Evolutionary conservation across 2,329 filamentous ascomycete species (phyloP).

Genomic region (Ophiocordyceps sinensis): DNA sequence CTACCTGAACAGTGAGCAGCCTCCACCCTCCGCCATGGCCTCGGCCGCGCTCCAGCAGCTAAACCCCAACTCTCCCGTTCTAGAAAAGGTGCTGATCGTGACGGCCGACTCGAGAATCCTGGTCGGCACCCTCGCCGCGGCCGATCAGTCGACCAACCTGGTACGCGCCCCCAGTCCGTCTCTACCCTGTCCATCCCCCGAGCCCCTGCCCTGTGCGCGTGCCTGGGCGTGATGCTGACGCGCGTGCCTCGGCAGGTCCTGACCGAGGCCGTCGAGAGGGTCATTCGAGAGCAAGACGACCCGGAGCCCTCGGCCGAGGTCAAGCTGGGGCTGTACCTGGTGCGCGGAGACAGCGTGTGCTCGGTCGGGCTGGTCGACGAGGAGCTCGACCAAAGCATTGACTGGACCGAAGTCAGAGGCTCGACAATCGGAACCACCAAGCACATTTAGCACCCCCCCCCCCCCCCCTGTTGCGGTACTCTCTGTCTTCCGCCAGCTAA

Average conservation of each 20-base stretch:
- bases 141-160: constrained; percentile 86
- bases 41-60: background rate
- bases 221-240: no score
- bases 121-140: constrained; percentile 68
- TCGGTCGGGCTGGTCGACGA: constrained; percentile 84
- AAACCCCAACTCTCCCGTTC: background rate
- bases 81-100: constrained; percentile 84
- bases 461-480: no score
- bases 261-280: constrained; percentile 68
- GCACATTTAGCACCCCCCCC: constrained; percentile 38
- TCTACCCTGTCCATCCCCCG: no score
- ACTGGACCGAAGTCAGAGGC: constrained; percentile 84
- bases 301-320: constrained; percentile 67
- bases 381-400: constrained; percentile 73
- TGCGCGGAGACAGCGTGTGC: constrained; percentile 89
- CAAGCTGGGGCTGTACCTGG: constrained; percentile 75
- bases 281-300: constrained; percentile 77
- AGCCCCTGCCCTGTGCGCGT: no score
- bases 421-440: constrained; percentile 74
- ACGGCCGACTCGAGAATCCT: constrained; percentile 85
- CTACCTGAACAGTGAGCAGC: constrained; percentile 27
- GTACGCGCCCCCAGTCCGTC: constrained; percentile 9
- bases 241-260: constrained; percentile 43
- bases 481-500: background rate
- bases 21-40: background rate